phyloP scores from a whole-genome alignment of 140 eudicot species.

The Senecio squalidus region DNA sequence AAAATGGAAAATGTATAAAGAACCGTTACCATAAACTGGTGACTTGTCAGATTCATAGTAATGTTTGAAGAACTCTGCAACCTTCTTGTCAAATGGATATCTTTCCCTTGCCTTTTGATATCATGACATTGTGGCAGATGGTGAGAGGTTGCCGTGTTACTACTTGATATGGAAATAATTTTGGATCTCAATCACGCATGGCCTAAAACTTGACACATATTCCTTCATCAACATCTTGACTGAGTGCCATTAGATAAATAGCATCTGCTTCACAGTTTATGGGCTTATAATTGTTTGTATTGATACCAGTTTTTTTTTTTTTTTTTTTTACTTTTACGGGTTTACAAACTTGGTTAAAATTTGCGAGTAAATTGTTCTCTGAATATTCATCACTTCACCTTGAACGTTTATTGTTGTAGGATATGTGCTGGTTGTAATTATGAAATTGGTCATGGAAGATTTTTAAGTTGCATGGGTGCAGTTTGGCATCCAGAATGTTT shows the following conservation, averaged over 20 bases:
- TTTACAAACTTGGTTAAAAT: background rate
- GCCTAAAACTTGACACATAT: background rate
- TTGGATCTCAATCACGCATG: background rate
- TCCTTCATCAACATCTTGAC: background rate
- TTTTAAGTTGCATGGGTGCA: constrained; percentile 89
- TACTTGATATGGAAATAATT: background rate
- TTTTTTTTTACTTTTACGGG: background rate
- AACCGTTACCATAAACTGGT: background rate
- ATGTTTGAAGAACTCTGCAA: background rate
- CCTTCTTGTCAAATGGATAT: background rate
- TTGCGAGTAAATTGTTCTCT: background rate
- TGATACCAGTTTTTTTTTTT: background rate
- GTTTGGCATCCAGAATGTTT: constrained; percentile 98
- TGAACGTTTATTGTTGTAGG: constrained; percentile 36
- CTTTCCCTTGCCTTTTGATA: background rate
- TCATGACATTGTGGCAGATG: background rate
- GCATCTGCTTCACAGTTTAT: background rate
- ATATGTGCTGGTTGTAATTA: constrained; percentile 88
- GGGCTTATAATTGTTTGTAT: background rate
- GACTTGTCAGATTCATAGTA: background rate
- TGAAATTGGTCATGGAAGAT: constrained; percentile 88
- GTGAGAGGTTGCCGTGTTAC: background rate
- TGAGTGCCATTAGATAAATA: background rate
- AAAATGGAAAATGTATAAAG: background rate
- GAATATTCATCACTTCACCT: constrained; percentile 1